A percentile compares a stretch with the other conserved stretches of the same genome.
Evolutionary conservation across 192 early-diverging fungal species (phyloP).

Genomic region (Coemansia sp.): DNA sequence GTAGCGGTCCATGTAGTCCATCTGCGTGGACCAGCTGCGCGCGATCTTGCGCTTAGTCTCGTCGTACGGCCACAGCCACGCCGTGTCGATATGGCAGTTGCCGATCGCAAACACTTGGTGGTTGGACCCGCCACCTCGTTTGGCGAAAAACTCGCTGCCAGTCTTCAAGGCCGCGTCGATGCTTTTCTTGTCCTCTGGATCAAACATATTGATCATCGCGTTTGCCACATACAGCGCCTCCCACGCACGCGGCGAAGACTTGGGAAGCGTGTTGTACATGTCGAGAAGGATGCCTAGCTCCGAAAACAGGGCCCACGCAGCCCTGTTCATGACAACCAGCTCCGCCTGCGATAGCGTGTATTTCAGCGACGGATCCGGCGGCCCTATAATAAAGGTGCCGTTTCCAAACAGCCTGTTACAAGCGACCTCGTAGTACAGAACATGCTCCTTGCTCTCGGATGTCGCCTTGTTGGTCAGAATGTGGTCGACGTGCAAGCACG

Average conservation of each 20-base stretch:
- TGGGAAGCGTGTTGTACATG: conserved; percentile 69
- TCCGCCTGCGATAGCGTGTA: conserved; percentile 66
- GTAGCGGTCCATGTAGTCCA: conserved; percentile 79
- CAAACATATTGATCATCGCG: conserved; percentile 72
- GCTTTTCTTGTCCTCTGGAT: conserved; percentile 38
- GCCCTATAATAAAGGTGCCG: conserved; percentile 45
- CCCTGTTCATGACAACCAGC: conserved; percentile 68
- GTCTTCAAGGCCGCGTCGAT: conserved; percentile 46
- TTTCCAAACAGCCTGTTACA: conserved; percentile 93
- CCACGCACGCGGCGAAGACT: conserved; percentile 64
- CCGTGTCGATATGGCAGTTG: conserved; percentile 90
- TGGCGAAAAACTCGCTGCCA: conserved; percentile 64
- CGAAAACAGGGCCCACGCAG: conserved; percentile 68
- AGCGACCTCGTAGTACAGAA: conserved; percentile 86
- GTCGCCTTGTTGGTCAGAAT: conserved; percentile 53
- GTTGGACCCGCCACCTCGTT: conserved; percentile 57
- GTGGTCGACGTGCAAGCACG: conserved; percentile 52
- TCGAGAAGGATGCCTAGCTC: conserved; percentile 77
- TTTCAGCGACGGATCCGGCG: conserved; percentile 64
- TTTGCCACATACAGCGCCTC: conserved; percentile 86
- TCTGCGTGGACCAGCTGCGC: conserved; percentile 78
- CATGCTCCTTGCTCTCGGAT: conserved; percentile 44
- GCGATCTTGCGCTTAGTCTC: conserved; percentile 96
- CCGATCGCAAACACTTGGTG: conserved; percentile 87
- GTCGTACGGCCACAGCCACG: conserved; percentile 97